Evolutionary conservation across 371 early-diverging fungal genomes (phyloP).

Genomic region (Apophysomyces elegans): DNA sequence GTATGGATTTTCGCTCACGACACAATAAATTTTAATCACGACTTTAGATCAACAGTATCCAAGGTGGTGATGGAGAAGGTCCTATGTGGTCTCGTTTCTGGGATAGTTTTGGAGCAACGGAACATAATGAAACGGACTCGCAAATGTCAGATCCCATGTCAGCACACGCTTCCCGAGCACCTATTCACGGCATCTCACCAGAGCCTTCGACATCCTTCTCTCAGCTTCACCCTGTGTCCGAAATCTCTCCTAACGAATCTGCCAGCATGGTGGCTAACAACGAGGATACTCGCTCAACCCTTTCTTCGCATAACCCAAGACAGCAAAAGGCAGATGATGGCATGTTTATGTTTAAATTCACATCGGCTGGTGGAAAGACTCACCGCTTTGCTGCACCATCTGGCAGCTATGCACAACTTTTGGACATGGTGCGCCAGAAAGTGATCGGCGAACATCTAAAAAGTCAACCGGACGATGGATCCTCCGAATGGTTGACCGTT

Average conservation of each 20-base stretch:
- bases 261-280: conserved; percentile 47
- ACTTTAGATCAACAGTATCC: conserved; percentile 33
- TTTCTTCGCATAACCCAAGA: conserved; percentile 17
- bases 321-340: conserved; percentile 13
- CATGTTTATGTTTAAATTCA: conserved; percentile 35
- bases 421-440: conserved; percentile 26
- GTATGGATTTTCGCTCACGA: conserved; percentile 21
- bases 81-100: conserved; percentile 60
- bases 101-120: conserved; percentile 51
- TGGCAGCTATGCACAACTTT: conserved; percentile 23
- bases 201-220: conserved; percentile 44
- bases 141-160: conserved; percentile 43
- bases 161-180: conserved; percentile 9
- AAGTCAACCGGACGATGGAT: conserved; percentile 10
- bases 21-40: background rate
- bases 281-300: conserved; percentile 24
- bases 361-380: conserved; percentile 28
- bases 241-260: conserved; percentile 55
- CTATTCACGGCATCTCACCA: conserved; percentile 35
- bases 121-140: conserved; percentile 39
- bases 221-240: conserved; percentile 40
- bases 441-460: conserved; percentile 20
- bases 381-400: conserved; percentile 30
- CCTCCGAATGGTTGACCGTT: conserved; percentile 57
- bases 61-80: conserved; percentile 49